Percentiles rank a stretch among this genome's conserved stretches.
These are phyloP conservation scores for Radiomyces spectabilis DNA, from an alignment of 192 early-diverging fungal genomes.

Conservation along the genomic window DNA sequence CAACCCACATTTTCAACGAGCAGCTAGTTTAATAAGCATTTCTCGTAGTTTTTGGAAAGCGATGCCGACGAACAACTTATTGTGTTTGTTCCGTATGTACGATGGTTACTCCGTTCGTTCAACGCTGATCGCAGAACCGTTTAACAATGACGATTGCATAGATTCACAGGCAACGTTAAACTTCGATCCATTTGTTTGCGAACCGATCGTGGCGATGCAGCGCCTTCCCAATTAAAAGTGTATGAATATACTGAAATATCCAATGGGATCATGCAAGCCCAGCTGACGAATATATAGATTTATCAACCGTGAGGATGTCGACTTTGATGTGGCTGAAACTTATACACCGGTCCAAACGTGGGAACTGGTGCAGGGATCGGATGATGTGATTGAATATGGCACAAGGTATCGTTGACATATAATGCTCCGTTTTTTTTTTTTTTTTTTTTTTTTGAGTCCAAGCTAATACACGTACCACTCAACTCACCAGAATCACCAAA, in stretches of 20 bases:
- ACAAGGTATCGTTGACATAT: conserved; percentile 41
- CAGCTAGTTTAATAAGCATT: not conserved
- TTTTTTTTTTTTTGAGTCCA: no score
- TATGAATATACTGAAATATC: conserved; percentile 30
- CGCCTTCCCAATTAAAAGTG: conserved; percentile 71
- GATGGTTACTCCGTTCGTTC: not conserved
- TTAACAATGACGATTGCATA: conserved; percentile 19
- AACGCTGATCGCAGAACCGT: not conserved
- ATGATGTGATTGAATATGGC: conserved; percentile 55
- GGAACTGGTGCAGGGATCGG: conserved; percentile 55
- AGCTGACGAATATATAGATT: conserved; percentile 42
- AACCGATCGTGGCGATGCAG: conserved; percentile 46
- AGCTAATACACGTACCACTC: no score
- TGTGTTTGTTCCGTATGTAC: conserved; percentile 73
- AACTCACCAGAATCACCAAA: conserved; percentile 60
- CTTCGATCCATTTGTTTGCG: conserved; percentile 83
- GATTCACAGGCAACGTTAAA: conserved; percentile 85
- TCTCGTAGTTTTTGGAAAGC: conserved; percentile 53
- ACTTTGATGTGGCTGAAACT: conserved; percentile 78
- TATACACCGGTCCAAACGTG: conserved; percentile 73
- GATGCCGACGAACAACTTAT: conserved; percentile 92
- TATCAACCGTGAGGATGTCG: conserved; percentile 84
- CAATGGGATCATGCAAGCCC: not conserved
- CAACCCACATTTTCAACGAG: not conserved
- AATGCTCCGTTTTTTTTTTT: no score